phyloP scores from a whole-genome alignment of 345 rosid genomes.

The Zanthoxylum bungeanum region DNA sequence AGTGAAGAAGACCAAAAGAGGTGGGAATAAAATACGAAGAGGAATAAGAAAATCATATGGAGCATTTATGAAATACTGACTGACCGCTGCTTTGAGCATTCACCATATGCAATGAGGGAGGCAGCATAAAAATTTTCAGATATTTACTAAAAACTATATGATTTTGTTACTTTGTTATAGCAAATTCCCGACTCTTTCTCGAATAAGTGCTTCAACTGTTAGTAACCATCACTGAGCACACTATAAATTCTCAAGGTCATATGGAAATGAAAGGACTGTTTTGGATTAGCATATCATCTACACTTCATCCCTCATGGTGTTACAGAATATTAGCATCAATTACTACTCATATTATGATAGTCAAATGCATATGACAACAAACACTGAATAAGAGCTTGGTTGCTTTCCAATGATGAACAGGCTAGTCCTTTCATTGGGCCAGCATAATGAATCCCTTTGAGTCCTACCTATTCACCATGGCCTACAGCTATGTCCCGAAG shows the following conservation, averaged over 20 bases:
- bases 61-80: neutral
- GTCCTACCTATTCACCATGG: neutral
- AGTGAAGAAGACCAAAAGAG: neutral
- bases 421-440: neutral
- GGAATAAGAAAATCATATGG: no score
- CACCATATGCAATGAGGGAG: neutral
- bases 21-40: no score
- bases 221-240: neutral
- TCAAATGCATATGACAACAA: neutral
- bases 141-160: neutral
- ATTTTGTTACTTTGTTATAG: neutral
- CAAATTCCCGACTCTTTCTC: neutral
- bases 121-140: neutral
- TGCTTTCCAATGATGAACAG: neutral
- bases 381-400: neutral
- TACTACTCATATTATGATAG: neutral
- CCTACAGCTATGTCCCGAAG: neutral
- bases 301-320: neutral
- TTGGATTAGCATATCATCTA: neutral
- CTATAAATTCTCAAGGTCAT: neutral
- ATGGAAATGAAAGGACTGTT: neutral
- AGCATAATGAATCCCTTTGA: neutral
- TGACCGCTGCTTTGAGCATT: neutral
- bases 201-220: neutral
- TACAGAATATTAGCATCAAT: neutral